Percentiles rank a stretch among this genome's conserved stretches.
Conservation (phyloP, 1,139 yeast species). For the Scheffersomyces parashehatae region DNA sequence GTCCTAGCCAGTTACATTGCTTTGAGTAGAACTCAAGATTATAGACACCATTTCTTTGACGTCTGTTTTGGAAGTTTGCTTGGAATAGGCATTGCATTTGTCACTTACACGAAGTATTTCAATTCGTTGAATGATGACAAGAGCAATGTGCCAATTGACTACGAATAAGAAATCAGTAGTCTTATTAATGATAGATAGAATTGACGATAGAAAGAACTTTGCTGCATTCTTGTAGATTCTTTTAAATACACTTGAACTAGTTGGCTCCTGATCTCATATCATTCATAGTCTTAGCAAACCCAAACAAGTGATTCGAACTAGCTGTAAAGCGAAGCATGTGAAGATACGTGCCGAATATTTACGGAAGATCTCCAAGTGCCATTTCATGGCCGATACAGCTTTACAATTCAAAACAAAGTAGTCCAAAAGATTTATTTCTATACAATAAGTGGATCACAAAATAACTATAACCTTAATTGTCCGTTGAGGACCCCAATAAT, state of each 20-base stretch:
- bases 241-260: too few relatives aligned
- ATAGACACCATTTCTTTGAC: slow-evolving; percentile 47
- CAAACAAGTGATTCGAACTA: too few relatives aligned
- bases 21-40: slow-evolving; percentile 42
- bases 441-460: not conserved
- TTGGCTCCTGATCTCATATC: too few relatives aligned
- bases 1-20: slow-evolving; percentile 48
- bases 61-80: slow-evolving; percentile 37
- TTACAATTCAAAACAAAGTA: too few relatives aligned
- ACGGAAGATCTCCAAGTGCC: too few relatives aligned
- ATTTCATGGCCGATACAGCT: too few relatives aligned
- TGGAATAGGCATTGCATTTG: slow-evolving; percentile 22
- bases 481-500: slow-evolving; percentile 58
- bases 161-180: not conserved
- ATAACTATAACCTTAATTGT: slow-evolving; percentile 31
- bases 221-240: too few relatives aligned
- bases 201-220: too few relatives aligned
- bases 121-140: slow-evolving; percentile 8
- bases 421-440: slow-evolving; percentile 1
- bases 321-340: too few relatives aligned
- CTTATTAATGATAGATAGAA: too few relatives aligned
- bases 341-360: too few relatives aligned
- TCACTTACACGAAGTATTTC: slow-evolving; percentile 16
- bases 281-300: too few relatives aligned
- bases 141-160: slow-evolving; percentile 11